Evolutionary conservation across 345 rosid genomes (phyloP), one percentile per base, ranked within the genome.

Genomic region (Corchorus capsularis): DNA sequence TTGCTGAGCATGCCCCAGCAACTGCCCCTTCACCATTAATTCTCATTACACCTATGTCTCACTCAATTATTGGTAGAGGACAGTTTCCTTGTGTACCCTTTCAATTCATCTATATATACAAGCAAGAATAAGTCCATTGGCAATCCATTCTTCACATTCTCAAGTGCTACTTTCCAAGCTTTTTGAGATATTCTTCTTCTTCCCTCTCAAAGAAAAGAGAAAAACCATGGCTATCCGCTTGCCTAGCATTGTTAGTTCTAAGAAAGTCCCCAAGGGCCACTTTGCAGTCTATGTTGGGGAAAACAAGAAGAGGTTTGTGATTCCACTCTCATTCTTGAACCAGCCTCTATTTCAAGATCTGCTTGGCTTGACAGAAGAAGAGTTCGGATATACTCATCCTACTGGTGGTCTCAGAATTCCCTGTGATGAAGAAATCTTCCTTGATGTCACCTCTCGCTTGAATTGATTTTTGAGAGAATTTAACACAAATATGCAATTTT

Each of bases 381-480:
- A 84, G 59, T 84, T 82, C 39, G 82, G 89, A 34, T 82, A 72
- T 61, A 46, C 73, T 65, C 83, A 80, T 79, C 87, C 87, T 37
- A 84, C 76, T 81, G 87, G 86, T 1, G 82, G 85, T 41, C 84
- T 84, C 72, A 86, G 82, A 3, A 80, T 84, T 70, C 83, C 86
- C 5, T 86, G 86, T 73, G 72, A 62, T 4, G 82, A 84, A 75
- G 83, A 82, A 14, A 47, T 65, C 52, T 86, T 84, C 71, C n/a
- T 60, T 12, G 19, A 56, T 11, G 35, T 71, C 19, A 41, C 63
- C 52, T 55, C 75, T 56, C n/a, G 12, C 35, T 55, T 71, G 75
- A n/a, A 54, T 12, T 39, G 35, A 71, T 39, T n/a, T 2, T 16
- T 5, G 11, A 1, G 0, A 37, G 7, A 65, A 15, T 19, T 12